These are phyloP conservation scores for Deinandra increscens DNA, from an alignment of 129 eudicot species.

Conservation along the genomic window DNA sequence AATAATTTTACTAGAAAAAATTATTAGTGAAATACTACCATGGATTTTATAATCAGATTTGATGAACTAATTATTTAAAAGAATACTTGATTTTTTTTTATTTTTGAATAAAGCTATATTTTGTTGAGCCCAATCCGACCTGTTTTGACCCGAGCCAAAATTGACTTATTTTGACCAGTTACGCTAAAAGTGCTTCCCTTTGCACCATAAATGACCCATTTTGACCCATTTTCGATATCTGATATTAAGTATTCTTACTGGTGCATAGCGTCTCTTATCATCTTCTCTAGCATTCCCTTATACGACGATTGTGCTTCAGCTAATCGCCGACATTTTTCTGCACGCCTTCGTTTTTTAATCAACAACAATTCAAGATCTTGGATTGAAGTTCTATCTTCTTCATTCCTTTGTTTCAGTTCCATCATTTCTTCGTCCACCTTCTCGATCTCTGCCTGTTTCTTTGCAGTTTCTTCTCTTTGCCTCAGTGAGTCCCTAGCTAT, in stretches of 20 bases:
- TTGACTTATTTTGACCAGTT: no score
- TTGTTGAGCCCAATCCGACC: no score
- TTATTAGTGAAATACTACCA: no score
- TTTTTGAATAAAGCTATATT: no score
- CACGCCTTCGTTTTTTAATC: constrained; percentile 63
- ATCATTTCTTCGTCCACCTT: constrained; percentile 66
- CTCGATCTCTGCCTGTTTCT: constrained; percentile 69
- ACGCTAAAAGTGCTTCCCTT: no score
- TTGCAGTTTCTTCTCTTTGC: constrained; percentile 71
- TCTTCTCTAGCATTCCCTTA: constrained; percentile 83
- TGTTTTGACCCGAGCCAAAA: no score
- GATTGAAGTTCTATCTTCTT: constrained; percentile 68
- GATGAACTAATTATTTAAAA: no score
- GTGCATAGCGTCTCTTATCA: constrained; percentile 99
- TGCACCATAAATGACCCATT: no score
- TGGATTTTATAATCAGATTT: background rate
- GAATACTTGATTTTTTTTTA: no score
- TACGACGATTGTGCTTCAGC: constrained; percentile 97
- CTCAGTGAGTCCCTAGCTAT: constrained; percentile 78
- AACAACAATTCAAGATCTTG: constrained; percentile 76
- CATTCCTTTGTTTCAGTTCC: constrained; percentile 64
- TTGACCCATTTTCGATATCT: background rate
- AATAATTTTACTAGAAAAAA: no score
- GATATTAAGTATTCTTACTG: constrained; percentile 54
- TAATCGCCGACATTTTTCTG: constrained; percentile 77